phyloP scores from a whole-genome alignment of 164 flowering plant species.

The Pachysandra terminalis region DNA sequence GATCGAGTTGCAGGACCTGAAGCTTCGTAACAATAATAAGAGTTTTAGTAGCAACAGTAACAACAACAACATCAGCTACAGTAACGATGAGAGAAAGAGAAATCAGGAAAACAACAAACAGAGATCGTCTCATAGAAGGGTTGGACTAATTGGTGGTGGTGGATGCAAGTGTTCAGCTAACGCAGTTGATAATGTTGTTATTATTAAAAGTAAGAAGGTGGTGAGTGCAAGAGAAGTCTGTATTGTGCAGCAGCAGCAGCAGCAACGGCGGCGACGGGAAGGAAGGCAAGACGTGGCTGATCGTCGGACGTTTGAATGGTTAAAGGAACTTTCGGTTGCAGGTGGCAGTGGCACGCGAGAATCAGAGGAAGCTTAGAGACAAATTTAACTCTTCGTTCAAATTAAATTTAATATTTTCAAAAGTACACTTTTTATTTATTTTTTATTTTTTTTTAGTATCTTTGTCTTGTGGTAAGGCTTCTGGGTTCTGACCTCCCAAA shows the following conservation, averaged over 20 bases:
- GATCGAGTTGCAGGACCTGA: constrained; percentile 47
- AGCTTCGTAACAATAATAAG: constrained; percentile 22
- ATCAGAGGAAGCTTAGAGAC: no score
- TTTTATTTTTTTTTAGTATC: not conserved
- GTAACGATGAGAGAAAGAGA: not conserved
- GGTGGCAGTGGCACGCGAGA: constrained; percentile 18
- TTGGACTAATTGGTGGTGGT: constrained; percentile 13
- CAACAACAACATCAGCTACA: constrained; percentile 24
- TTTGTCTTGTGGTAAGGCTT: not conserved
- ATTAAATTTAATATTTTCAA: no score
- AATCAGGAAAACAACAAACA: constrained; percentile 7
- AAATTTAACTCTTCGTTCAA: no score
- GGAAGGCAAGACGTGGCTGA: constrained; percentile 44
- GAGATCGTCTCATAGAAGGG: constrained; percentile 3
- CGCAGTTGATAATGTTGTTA: constrained; percentile 29
- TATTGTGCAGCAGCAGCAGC: constrained; percentile 14
- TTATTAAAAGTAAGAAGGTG: constrained; percentile 11
- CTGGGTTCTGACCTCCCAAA: no score
- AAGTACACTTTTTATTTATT: no score
- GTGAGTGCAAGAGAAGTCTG: constrained; percentile 9
- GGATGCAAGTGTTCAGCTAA: constrained; percentile 53
- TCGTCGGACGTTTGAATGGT: constrained; percentile 75
- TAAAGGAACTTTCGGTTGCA: constrained; percentile 62
- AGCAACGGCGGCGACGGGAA: constrained; percentile 7
- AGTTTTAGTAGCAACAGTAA: constrained; percentile 32